These are phyloP conservation scores for Cucumis cinereus DNA, from an alignment of 306 rosid species.

Conservation along the genomic window DNA sequence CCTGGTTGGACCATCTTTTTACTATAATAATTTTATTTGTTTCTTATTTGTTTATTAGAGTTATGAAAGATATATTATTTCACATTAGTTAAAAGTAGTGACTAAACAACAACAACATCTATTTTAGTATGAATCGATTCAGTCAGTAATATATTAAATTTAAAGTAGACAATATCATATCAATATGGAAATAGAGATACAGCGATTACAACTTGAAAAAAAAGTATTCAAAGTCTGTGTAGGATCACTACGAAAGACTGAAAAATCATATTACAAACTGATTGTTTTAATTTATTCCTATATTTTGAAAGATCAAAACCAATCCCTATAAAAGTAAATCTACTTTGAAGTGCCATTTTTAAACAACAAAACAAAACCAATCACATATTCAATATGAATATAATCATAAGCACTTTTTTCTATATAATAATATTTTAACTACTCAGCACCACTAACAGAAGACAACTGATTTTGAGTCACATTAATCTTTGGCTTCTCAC, in stretches of 20 bases:
- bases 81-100: too few relatives aligned
- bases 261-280: not conserved
- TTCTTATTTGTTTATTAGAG: too few relatives aligned
- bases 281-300: not conserved
- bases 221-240: too few relatives aligned
- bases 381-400: not conserved
- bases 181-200: too few relatives aligned
- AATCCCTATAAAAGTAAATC: not conserved
- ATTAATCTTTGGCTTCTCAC: constrained; percentile 31
- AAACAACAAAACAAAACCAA: not conserved
- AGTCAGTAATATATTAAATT: too few relatives aligned
- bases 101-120: too few relatives aligned
- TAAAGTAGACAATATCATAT: too few relatives aligned
- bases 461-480: not conserved
- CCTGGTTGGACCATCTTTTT: too few relatives aligned
- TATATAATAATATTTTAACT: not conserved
- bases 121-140: too few relatives aligned
- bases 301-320: not conserved
- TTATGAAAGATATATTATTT: too few relatives aligned
- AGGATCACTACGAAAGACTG: not conserved
- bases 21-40: too few relatives aligned
- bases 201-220: too few relatives aligned
- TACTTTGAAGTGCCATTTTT: not conserved
- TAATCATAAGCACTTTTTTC: not conserved
- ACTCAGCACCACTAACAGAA: not conserved